Base-by-base conservation (phyloP, 495 filamentous ascomycete genomes). In the Penicillium diatomitis region DNA sequence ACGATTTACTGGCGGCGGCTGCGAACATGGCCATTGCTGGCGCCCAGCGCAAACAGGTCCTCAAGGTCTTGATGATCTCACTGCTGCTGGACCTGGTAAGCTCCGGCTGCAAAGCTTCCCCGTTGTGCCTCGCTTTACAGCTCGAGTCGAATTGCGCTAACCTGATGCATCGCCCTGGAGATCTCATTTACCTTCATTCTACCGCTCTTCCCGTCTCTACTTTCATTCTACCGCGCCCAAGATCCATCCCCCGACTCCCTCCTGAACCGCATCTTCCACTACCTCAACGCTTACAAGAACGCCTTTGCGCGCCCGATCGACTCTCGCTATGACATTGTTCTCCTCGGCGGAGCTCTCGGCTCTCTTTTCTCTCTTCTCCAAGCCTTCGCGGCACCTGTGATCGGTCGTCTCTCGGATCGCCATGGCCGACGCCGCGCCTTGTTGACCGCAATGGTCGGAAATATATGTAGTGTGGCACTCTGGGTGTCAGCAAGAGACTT, bases 101-200 rank as follows among this genome's bases (percentile, higher is more conserved):
- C 27, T 40, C 38, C 10, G 48, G 10, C 8, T 35, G 28, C 9
- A 41, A 10, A 35, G 29, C 28, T 43, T 8, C 41, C 9, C 3
- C 11, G 41, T 9, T 2, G 8, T 29, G 27, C 28, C 33, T 8
- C 48, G 27, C 20, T 31, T 36, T 2, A 10, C 31, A 34, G 6
- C 32, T 8, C 27, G 12, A 32, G 47, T 11, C 36, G 20, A 20
- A 20, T 20, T 11, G 35, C 27, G 5, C 38, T 49, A 38, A 37
- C 45, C 47, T 39, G 42, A 35, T 20, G 20, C 27, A 30, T 38
- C 31, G 28, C n/a, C 9, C n/a, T 8, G 51, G 2, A 88, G 85
- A 84, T 88, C 53, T 89, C 86, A 33, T 90, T 90, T 64, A 97
- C 94, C n/a, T 92, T 97, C 68, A 96, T 97, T 69, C 85, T 98